Percentiles rank a stretch among this genome's conserved stretches.
phyloP scores from a whole-genome alignment of 108 stramenopile genomes.

The Craspedostauros australis region DNA sequence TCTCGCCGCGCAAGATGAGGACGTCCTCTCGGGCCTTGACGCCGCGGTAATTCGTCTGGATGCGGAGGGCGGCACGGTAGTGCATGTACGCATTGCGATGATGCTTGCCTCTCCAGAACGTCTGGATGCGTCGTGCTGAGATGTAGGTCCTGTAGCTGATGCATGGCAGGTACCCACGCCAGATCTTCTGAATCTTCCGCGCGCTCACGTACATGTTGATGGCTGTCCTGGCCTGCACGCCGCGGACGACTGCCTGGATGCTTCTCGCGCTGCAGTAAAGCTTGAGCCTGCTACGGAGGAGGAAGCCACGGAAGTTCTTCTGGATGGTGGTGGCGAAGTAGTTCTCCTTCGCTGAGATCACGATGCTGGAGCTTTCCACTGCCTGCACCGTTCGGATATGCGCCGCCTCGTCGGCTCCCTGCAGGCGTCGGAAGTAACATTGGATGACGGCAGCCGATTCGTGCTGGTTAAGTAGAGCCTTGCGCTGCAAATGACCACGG shows the following conservation, averaged over 20 bases:
- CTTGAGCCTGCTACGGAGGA: conserved; percentile 4
- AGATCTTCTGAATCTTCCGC: conserved; percentile 27
- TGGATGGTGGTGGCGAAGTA: conserved; percentile 3
- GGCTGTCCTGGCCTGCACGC: conserved; percentile 4
- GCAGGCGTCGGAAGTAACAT: conserved; percentile 3
- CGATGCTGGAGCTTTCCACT: not conserved
- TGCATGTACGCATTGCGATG: conserved; percentile 11
- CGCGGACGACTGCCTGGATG: conserved; percentile 19
- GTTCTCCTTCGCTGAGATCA: conserved; percentile 3
- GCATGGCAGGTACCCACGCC: conserved; percentile 23
- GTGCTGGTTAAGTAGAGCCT: not conserved
- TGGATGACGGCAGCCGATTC: conserved; percentile 3
- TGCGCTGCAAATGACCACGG: conserved; percentile 13
- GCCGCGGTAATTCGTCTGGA: conserved; percentile 25
- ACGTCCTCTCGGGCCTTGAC: conserved; percentile 17
- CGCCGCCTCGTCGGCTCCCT: not conserved
- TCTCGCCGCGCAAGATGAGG: conserved; percentile 4
- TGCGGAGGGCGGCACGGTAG: conserved; percentile 20
- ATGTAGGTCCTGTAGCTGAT: conserved; percentile 29
- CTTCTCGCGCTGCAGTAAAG: conserved; percentile 11
- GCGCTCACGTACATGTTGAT: conserved; percentile 7
- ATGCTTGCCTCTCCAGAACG: conserved; percentile 13
- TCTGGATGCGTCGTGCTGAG: conserved; percentile 46
- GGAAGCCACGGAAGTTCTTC: conserved; percentile 1
- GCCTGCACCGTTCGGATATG: not conserved